A percentile compares a stretch with the other conserved stretches of the same genome.
These are phyloP conservation scores for Mortierella sp. DNA, from an alignment of 371 early-diverging fungal species.

Conservation along the genomic window DNA sequence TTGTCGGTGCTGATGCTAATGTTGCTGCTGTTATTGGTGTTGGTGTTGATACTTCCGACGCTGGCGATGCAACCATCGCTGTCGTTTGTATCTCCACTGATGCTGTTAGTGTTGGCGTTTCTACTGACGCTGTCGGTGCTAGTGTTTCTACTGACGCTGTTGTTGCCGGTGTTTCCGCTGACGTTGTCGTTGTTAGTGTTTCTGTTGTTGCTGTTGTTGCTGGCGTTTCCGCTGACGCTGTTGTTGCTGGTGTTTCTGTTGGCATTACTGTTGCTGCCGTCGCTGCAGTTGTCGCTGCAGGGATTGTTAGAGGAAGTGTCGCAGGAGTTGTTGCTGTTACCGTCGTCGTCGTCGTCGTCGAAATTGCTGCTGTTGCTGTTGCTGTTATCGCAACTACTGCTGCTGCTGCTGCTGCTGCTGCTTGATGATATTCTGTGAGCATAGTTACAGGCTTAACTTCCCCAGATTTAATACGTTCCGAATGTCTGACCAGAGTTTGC, in stretches of 20 bases:
- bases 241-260: slow-evolving; percentile 3
- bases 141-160: neutral
- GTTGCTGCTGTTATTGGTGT: neutral
- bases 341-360: neutral
- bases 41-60: neutral
- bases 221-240: neutral
- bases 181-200: neutral
- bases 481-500: slow-evolving; percentile 13
- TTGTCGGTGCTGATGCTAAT: neutral
- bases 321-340: neutral
- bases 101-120: neutral
- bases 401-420: slow-evolving; percentile 12
- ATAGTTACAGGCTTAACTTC: slow-evolving; percentile 17
- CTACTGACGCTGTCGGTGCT: neutral
- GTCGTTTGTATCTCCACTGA: too few relatives aligned
- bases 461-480: slow-evolving; percentile 10
- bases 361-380: neutral
- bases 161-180: slow-evolving; percentile 2
- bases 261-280: neutral
- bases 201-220: neutral
- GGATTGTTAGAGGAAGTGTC: too few relatives aligned
- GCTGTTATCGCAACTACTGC: neutral
- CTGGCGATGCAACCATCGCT: neutral
- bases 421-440: slow-evolving; percentile 23
- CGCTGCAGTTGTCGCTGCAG: too few relatives aligned